phyloP scores from a whole-genome alignment of 2,329 filamentous ascomycete species.

The Phialophora tarda region DNA sequence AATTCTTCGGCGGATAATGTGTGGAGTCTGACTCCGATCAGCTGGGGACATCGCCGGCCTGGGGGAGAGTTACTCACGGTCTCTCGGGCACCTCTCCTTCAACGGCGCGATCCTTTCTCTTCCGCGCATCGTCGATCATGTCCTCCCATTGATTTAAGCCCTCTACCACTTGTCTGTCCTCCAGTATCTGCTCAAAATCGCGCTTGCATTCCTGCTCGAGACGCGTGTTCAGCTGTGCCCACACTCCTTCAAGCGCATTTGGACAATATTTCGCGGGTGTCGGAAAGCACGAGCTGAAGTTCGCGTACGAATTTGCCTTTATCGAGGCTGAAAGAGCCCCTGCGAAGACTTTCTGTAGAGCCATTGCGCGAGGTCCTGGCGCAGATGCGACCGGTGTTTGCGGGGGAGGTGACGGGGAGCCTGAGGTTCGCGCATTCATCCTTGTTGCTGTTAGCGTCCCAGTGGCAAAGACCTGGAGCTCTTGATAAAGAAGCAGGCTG shows the following conservation, averaged over 20 bases:
- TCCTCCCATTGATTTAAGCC: conserved; percentile 66
- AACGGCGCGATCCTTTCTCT: conserved; percentile 53
- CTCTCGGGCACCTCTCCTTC: conserved; percentile 33
- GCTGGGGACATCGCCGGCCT: conserved; percentile 2
- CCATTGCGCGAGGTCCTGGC: conserved; percentile 65
- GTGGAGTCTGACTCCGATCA: conserved; percentile 56
- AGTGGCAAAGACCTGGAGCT: neutral
- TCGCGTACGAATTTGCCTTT: conserved; percentile 65
- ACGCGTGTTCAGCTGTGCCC: conserved; percentile 64
- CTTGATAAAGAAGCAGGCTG: neutral
- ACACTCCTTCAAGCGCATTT: conserved; percentile 61
- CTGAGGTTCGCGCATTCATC: conserved; percentile 31
- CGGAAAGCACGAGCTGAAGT: conserved; percentile 68
- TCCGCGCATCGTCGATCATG: conserved; percentile 63
- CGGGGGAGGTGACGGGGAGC: conserved; percentile 58
- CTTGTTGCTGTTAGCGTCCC: neutral
- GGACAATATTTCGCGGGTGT: conserved; percentile 65
- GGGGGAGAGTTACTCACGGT: conserved; percentile 24
- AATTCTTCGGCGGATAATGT: conserved; percentile 62
- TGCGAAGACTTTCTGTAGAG: conserved; percentile 65
- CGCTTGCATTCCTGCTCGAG: conserved; percentile 62
- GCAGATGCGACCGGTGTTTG: conserved; percentile 60
- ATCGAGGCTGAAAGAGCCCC: conserved; percentile 65
- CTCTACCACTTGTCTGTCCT: conserved; percentile 61
- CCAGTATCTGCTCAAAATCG: conserved; percentile 67